Conservation (phyloP, 1,284 basidiomycete species). For the Ustilago sp. region DNA sequence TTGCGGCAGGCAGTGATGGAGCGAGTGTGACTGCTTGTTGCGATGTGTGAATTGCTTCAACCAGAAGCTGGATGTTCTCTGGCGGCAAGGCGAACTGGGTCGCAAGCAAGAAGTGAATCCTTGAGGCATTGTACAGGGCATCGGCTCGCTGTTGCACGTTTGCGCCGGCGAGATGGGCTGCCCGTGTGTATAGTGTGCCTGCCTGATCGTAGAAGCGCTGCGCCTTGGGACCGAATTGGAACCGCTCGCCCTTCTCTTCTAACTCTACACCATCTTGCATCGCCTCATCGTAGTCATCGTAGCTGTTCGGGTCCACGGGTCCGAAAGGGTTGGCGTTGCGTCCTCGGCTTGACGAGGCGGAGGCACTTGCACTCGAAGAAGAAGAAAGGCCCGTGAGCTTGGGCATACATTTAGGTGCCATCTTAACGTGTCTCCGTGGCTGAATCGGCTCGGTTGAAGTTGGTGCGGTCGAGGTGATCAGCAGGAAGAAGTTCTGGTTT, state of each 20-base stretch:
- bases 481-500: neutral
- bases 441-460: neutral
- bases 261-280: slow-evolving; percentile 57
- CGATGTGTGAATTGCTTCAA: slow-evolving; percentile 28
- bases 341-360: slow-evolving; percentile 13
- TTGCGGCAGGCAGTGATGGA: slow-evolving; percentile 12
- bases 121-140: slow-evolving; percentile 42
- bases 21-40: slow-evolving; percentile 35
- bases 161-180: slow-evolving; percentile 25
- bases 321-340: slow-evolving; percentile 27
- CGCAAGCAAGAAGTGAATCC: slow-evolving; percentile 53
- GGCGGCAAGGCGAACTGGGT: slow-evolving; percentile 52
- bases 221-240: slow-evolving; percentile 51
- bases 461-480: neutral
- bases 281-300: slow-evolving; percentile 51
- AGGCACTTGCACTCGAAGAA: neutral
- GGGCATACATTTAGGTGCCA: slow-evolving; percentile 43
- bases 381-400: slow-evolving; percentile 31
- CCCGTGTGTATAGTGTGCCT: slow-evolving; percentile 33
- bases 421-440: slow-evolving; percentile 1
- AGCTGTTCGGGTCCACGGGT: slow-evolving; percentile 34
- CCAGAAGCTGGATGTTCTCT: slow-evolving; percentile 24
- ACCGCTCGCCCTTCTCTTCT: slow-evolving; percentile 59
- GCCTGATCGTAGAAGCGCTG: slow-evolving; percentile 53
- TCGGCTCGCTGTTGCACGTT: slow-evolving; percentile 25